Base-by-base conservation (phyloP, 345 rosid species). In the Pistacia integerrima region DNA sequence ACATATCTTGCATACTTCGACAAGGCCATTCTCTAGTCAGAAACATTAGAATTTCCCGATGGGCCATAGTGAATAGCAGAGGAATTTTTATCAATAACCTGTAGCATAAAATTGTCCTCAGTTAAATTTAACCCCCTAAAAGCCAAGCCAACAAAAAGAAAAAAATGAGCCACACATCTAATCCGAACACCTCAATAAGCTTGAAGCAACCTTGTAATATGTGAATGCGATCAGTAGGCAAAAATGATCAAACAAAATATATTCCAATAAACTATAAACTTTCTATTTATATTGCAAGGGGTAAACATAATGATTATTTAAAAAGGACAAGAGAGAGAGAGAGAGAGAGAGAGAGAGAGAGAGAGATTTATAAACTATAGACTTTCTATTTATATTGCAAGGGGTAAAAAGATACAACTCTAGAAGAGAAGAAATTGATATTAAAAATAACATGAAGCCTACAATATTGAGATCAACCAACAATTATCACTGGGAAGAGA, bases 21-120 rank as follows among this genome's bases (percentile, higher is more conserved):
- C 78, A 92, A 65, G 52, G 90, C 94, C 85, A 63, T 75, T 82
- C 83, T 85, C 78, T 90, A 92, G 70, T 84, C 85, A 60, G 86
- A 85, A 77, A 87, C 97, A 59, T 86, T 88, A 76, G 85, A 82
- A 84, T 92, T 93, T 80, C 90, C 95, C 66, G 77, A 80, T 75
- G 98, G 99, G 58, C 97, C 98, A 76, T 65, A 76, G 68, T 62
- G 65, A 79, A 82, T 70, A 14, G 86, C 87, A 70, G 87, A 73
- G 64, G 52, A 74, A 77, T 80, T 87, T 73, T 85, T 88, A 76
- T 82, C 88, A 72, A 82, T 82, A 73, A 66, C 89, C 99, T 92
- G 85, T 82, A 88, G 74, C 56, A 82, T 17, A 64, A 74, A 71
- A 76, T 30, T 7, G 12, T 69, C 41, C 22, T 69, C n/a, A 66